phyloP scores from a whole-genome alignment of 805 yeast species.

The Starmerella asiatica region DNA sequence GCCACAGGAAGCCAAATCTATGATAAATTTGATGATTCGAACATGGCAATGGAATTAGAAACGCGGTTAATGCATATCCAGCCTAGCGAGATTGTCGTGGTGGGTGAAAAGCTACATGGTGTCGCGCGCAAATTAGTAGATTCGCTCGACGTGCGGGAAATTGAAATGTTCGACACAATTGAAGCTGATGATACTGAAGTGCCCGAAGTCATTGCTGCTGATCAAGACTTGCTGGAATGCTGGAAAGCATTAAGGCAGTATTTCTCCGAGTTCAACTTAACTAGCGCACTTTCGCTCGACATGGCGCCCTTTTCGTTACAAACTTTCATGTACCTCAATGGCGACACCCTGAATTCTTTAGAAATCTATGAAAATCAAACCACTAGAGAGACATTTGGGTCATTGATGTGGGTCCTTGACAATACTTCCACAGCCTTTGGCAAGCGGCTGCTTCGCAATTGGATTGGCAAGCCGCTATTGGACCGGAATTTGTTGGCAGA shows the following conservation, averaged over 20 bases:
- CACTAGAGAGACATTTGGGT: slow-evolving; percentile 44
- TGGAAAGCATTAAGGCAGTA: slow-evolving; percentile 33
- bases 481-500: slow-evolving; percentile 40
- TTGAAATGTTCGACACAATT: too few relatives aligned
- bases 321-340: slow-evolving; percentile 42
- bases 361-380: slow-evolving; percentile 64
- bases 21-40: slow-evolving; percentile 55
- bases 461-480: slow-evolving; percentile 66
- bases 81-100: slow-evolving; percentile 58
- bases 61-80: slow-evolving; percentile 59
- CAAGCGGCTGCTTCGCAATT: slow-evolving; percentile 44
- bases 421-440: slow-evolving; percentile 75
- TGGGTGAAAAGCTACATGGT: slow-evolving; percentile 25
- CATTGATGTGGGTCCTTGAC: slow-evolving; percentile 66
- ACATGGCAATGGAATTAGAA: slow-evolving; percentile 47
- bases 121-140: slow-evolving; percentile 5
- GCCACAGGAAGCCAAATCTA: slow-evolving; percentile 61
- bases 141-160: slow-evolving; percentile 8
- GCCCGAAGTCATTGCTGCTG: not conserved
- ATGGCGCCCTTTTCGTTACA: slow-evolving; percentile 38
- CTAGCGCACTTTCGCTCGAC: slow-evolving; percentile 36
- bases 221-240: slow-evolving; percentile 13
- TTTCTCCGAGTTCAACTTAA: slow-evolving; percentile 50
- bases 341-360: slow-evolving; percentile 52
- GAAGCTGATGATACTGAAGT: not conserved